Conservation (phyloP, 768 basidiomycete species). For the Daedalea quercina region DNA sequence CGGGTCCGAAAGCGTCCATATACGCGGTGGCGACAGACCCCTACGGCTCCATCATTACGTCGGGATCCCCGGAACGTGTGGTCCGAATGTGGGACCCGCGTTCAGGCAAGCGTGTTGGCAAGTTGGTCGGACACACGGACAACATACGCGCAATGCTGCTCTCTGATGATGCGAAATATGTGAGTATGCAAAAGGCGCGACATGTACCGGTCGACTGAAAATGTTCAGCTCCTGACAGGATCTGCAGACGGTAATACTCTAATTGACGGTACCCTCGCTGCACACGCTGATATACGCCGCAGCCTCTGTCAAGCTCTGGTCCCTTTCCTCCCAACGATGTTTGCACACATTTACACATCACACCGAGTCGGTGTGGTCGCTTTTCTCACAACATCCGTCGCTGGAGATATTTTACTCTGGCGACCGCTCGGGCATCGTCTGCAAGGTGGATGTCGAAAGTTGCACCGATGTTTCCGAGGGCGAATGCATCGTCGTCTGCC, state of each 20-base stretch:
- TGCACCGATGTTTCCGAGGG: constrained; percentile 80
- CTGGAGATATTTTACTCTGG: constrained; percentile 92
- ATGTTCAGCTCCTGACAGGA: constrained; percentile 64
- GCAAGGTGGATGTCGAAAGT: constrained; percentile 85
- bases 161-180: constrained; percentile 87
- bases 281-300: constrained; percentile 11
- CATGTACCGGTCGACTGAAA: constrained; percentile 8
- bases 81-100: constrained; percentile 93
- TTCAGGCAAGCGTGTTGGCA: constrained; percentile 69
- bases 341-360: constrained; percentile 96
- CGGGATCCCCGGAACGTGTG: constrained; percentile 88
- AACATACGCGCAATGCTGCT: constrained; percentile 89
- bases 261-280: background rate
- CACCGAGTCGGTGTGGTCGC: constrained; percentile 90
- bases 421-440: constrained; percentile 84
- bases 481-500: constrained; percentile 80
- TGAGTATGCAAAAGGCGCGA: constrained; percentile 33
- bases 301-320: constrained; percentile 93
- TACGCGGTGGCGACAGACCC: constrained; percentile 80
- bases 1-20: constrained; percentile 60
- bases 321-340: constrained; percentile 79
- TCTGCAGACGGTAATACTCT: constrained; percentile 58
- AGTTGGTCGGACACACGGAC: constrained; percentile 95
- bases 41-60: constrained; percentile 74
- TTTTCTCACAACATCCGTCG: constrained; percentile 82